phyloP scores from a whole-genome alignment of 148 eudicot species.

The Rhododendron kiyosumense region DNA sequence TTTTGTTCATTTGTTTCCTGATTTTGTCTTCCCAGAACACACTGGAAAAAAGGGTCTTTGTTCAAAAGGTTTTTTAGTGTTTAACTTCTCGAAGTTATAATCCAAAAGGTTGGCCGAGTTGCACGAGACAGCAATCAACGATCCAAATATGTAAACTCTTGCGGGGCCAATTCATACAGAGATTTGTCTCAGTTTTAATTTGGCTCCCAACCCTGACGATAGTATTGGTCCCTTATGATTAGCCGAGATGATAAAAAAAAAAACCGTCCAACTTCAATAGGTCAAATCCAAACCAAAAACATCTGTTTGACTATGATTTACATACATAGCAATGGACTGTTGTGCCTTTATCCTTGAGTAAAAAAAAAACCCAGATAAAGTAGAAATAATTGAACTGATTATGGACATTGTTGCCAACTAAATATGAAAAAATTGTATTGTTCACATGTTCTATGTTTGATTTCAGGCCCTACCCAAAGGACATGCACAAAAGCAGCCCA shows the following conservation, averaged over 20 bases:
- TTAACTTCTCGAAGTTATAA: background rate
- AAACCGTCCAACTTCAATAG: background rate
- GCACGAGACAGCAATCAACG: background rate
- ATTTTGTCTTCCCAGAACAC: background rate
- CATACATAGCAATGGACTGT: background rate
- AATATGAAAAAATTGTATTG: background rate
- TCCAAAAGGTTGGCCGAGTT: background rate
- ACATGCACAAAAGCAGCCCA: background rate
- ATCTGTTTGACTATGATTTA: background rate
- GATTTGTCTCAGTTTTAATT: background rate
- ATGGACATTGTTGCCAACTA: background rate
- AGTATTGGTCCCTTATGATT: background rate
- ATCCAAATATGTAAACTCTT: too few relatives aligned
- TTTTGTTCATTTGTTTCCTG: background rate
- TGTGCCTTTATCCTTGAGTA: background rate
- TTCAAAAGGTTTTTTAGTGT: background rate
- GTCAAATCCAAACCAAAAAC: background rate
- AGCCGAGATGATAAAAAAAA: background rate
- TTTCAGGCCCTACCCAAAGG: conserved; percentile 15
- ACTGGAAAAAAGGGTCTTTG: background rate
- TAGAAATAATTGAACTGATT: background rate
- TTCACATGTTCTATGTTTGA: background rate
- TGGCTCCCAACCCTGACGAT: too few relatives aligned
- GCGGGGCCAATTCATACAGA: background rate
- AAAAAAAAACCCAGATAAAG: background rate